Percentiles rank a stretch among this genome's conserved stretches.
Evolutionary conservation across 345 rosid species (phyloP).

Genomic region (Rhodamnia rubescens): DNA sequence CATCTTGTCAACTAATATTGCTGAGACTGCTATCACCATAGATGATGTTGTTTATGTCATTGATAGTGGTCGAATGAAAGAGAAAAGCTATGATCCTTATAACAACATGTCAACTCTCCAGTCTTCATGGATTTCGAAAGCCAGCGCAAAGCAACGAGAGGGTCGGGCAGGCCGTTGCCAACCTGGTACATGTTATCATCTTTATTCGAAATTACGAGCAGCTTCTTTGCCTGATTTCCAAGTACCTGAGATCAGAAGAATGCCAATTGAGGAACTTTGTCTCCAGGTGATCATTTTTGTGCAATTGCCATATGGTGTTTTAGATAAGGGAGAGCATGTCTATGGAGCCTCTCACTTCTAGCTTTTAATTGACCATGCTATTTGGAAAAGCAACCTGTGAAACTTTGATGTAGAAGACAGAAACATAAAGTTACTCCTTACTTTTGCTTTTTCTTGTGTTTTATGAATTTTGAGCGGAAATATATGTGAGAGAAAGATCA

Average conservation of each 20-base stretch:
- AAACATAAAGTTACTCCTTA: neutral
- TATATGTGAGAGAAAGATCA: neutral
- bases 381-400: neutral
- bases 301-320: neutral
- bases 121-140: slow-evolving; percentile 88
- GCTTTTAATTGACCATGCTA: neutral
- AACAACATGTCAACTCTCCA: slow-evolving; percentile 86
- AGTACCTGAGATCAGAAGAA: slow-evolving; percentile 87
- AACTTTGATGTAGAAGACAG: neutral
- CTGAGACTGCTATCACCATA: slow-evolving; percentile 84
- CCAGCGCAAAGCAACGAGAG: slow-evolving; percentile 89
- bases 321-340: neutral
- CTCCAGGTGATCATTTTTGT: slow-evolving; percentile 45
- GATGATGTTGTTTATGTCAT: slow-evolving; percentile 96
- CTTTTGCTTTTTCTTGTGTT: neutral
- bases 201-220: slow-evolving; percentile 70
- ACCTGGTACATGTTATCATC: slow-evolving; percentile 92
- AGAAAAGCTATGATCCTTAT: slow-evolving; percentile 91
- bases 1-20: slow-evolving; percentile 82
- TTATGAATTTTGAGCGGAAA: neutral
- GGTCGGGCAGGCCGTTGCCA: slow-evolving; percentile 97
- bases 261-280: slow-evolving; percentile 92
- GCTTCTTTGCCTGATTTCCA: slow-evolving; percentile 73
- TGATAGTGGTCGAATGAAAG: slow-evolving; percentile 95
- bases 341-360: neutral